Percentiles rank a stretch among this genome's conserved stretches.
Conservation (phyloP, 192 early-diverging fungal genomes). For the Dissophora ornata region DNA sequence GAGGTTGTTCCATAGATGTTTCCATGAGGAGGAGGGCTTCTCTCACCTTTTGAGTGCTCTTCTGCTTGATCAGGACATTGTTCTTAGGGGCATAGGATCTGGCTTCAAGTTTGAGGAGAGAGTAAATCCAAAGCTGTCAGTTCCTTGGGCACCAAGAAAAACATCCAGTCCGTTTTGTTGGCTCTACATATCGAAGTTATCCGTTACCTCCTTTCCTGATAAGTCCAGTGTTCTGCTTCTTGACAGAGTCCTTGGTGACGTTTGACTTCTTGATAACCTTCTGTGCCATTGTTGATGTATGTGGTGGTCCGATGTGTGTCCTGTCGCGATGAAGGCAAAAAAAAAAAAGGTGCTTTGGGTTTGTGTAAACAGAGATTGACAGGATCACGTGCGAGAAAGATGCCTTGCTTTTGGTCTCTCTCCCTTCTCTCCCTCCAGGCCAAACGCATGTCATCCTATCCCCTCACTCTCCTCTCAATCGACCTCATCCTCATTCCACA, state of each 20-base stretch:
- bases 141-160: neutral
- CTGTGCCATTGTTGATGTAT: conserved; percentile 29
- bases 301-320: too few relatives aligned
- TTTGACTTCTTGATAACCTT: conserved; percentile 45
- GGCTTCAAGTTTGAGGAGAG: conserved; percentile 3
- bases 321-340: neutral
- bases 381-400: too few relatives aligned
- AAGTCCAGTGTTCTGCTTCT: conserved; percentile 48
- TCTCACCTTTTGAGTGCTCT: conserved; percentile 39
- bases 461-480: neutral
- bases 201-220: conserved; percentile 49
- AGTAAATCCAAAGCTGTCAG: neutral
- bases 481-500: neutral
- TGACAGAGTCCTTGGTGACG: conserved; percentile 37
- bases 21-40: neutral
- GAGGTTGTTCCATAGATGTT: too few relatives aligned
- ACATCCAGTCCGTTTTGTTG: neutral
- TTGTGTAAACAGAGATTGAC: too few relatives aligned
- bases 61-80: conserved; percentile 53
- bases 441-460: neutral
- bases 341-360: conserved; percentile 8
- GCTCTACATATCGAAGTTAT: neutral
- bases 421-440: too few relatives aligned
- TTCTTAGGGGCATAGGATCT: conserved; percentile 50
- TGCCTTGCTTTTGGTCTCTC: too few relatives aligned